These are phyloP conservation scores for Cystobasidium slooffiae DNA, from an alignment of 1,284 basidiomycete genomes.

Conservation along the genomic window DNA sequence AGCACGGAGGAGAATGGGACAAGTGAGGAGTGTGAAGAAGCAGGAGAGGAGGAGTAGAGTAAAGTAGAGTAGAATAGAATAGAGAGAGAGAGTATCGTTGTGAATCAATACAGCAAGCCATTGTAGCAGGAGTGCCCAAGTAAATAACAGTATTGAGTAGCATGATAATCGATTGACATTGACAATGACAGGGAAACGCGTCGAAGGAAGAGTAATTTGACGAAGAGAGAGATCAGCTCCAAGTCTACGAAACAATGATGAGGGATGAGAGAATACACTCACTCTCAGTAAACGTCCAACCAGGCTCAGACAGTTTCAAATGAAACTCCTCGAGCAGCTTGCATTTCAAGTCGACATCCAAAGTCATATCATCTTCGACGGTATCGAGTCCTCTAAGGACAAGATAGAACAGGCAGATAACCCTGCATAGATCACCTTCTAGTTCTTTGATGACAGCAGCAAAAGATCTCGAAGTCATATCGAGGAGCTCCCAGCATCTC, in stretches of 20 bases:
- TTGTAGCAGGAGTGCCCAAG: background rate
- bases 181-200: no score
- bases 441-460: constrained; percentile 94
- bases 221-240: no score
- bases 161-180: no score
- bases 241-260: no score
- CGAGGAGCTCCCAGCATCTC: constrained; percentile 87
- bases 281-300: constrained; percentile 83
- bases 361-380: constrained; percentile 97
- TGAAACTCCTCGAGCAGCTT: constrained; percentile 84
- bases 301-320: constrained; percentile 75
- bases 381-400: constrained; percentile 92
- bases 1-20: background rate
- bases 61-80: background rate
- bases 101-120: background rate
- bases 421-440: constrained; percentile 89
- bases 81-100: background rate
- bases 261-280: constrained; percentile 27
- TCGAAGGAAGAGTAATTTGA: no score
- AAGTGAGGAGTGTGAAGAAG: background rate
- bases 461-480: constrained; percentile 87
- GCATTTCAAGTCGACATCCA: constrained; percentile 83
- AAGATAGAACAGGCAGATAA: constrained; percentile 92
- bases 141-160: no score
- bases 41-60: background rate